These are phyloP conservation scores for Aspergillus neoniger DNA, from an alignment of 2,329 filamentous ascomycete genomes.

Conservation along the genomic window DNA sequence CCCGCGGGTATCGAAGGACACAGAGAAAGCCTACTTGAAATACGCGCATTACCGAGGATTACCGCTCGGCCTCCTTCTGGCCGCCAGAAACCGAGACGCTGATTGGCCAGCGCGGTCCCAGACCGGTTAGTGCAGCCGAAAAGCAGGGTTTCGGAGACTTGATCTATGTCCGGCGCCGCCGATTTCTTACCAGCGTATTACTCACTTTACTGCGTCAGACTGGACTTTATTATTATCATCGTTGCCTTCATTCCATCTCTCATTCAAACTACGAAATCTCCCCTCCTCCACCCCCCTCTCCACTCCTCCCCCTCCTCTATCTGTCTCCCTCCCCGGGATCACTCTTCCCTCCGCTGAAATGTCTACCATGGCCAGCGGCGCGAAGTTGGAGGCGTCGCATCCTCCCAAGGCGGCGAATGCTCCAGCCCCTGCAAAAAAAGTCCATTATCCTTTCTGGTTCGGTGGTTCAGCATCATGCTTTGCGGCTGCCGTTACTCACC, in stretches of 20 bases:
- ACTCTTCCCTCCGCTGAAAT: slow-evolving; percentile 19
- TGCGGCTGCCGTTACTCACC: slow-evolving; percentile 89
- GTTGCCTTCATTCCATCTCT: background rate
- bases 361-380: slow-evolving; percentile 38
- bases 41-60: slow-evolving; percentile 21
- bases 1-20: background rate
- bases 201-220: background rate
- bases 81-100: slow-evolving; percentile 30
- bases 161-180: slow-evolving; percentile 34
- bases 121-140: slow-evolving; percentile 22
- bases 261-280: background rate
- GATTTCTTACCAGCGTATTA: slow-evolving; percentile 7
- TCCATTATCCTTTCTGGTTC: slow-evolving; percentile 87
- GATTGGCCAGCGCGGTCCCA: slow-evolving; percentile 30
- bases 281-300: slow-evolving; percentile 24
- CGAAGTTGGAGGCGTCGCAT: slow-evolving; percentile 34
- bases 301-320: slow-evolving; percentile 16
- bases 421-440: slow-evolving; percentile 34
- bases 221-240: background rate
- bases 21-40: background rate
- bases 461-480: slow-evolving; percentile 91
- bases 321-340: slow-evolving; percentile 6
- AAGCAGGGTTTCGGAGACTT: slow-evolving; percentile 32
- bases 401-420: slow-evolving; percentile 17
- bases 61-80: slow-evolving; percentile 18